Evolutionary conservation across 441 rosid species (phyloP), one percentile per base, ranked within the genome.

Genomic region (Iberis amara): DNA sequence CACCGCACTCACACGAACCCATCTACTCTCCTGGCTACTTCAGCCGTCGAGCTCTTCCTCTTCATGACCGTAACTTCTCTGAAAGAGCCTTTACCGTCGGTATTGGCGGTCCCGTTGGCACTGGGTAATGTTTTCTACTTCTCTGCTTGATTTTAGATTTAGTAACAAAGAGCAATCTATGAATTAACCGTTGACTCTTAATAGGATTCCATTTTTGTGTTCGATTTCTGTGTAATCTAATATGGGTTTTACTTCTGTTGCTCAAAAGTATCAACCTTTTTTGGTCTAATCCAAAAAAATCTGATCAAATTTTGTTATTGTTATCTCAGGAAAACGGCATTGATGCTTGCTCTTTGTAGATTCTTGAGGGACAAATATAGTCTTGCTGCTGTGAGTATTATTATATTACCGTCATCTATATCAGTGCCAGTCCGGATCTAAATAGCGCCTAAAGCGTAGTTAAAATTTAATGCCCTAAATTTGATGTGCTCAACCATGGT

Each of bases 31-130:
- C 97, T 48, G 97, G 98, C 39, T 92, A 58, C 78, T 89, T 89
- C 71, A 81, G 80, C 67, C 77, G 85, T 68, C 75, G 97, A 68
- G 98, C 98, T 69, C 96, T 71, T 4, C 96, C 96, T 5, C 78
- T 89, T 53, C 42, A 71, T 33, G 59, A 70, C 51, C 78, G 98
- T 64, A 78, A 84, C 73, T 89, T 92, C 70, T 75, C 62, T 35
- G 98, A 92, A 70, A 73, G 98, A 69, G 98, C 97, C 55, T 89
- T 92, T 61, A 92, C 96, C 33, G 78, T 89, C 60, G 98, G 98
- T 40, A 92, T 92, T 49, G 98, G 97, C 26, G 98, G 98, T 31
- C 98, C 94, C 56, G 98, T 92, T 48, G 98, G 97, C 48, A 92
- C 97, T 12, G 97, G 98, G 97, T 90, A 84, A 30, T 24, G 7